These are phyloP conservation scores for Cutaneotrichosporon arboriforme DNA, from an alignment of 1,284 basidiomycete genomes.

Conservation along the genomic window DNA sequence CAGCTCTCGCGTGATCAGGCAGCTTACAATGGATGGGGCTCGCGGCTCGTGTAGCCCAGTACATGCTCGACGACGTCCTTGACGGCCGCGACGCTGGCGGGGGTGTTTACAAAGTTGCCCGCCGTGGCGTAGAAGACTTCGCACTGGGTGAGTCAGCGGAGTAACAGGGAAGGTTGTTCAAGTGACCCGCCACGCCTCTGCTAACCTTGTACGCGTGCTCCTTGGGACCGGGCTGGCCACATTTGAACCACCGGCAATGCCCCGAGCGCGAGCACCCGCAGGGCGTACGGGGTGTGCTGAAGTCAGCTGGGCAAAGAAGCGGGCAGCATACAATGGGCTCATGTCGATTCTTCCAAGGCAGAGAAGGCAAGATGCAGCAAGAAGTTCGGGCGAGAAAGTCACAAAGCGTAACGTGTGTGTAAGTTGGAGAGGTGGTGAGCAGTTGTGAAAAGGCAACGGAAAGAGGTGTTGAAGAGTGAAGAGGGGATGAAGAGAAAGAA, in stretches of 20 bases:
- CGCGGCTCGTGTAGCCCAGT: slow-evolving; percentile 6
- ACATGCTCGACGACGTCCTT: slow-evolving; percentile 4
- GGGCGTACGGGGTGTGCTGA: not conserved
- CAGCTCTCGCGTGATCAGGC: not conserved
- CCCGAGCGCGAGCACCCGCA: slow-evolving; percentile 1
- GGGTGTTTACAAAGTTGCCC: slow-evolving; percentile 9
- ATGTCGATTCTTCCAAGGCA: not conserved
- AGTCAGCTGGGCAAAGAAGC: not conserved
- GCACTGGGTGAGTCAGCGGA: slow-evolving; percentile 7
- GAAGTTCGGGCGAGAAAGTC: not conserved
- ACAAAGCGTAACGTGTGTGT: not conserved
- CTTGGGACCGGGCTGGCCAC: slow-evolving; percentile 15
- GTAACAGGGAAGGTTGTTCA: not conserved
- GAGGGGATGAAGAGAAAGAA: not conserved
- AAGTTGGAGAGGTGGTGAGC: not conserved
- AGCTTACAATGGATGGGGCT: slow-evolving; percentile 12
- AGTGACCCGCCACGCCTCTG: not conserved
- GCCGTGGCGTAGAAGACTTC: slow-evolving; percentile 17
- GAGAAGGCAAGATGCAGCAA: not conserved
- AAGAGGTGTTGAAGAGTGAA: not conserved
- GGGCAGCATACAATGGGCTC: not conserved
- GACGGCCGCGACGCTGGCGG: slow-evolving; percentile 1
- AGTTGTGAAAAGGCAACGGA: not conserved
- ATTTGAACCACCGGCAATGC: slow-evolving; percentile 16
- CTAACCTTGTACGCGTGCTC: slow-evolving; percentile 19